Conservation (phyloP, 2,329 filamentous ascomycete genomes). For the Cladosporium colombiae region DNA sequence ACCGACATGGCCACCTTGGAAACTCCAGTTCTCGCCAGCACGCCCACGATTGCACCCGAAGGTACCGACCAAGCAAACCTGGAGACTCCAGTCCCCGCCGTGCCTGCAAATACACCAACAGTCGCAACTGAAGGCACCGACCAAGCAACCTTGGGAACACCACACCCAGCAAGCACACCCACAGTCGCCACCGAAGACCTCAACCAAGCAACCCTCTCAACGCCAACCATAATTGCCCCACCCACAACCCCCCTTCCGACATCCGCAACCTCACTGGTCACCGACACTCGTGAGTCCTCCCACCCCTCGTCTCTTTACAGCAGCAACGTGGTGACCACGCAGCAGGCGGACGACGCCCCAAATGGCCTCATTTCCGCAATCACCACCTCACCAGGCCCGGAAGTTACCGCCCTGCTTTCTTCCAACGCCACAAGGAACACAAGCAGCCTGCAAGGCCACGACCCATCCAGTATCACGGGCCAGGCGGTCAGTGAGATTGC, state of each 20-base stretch:
- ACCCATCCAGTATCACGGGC: constrained; percentile 2
- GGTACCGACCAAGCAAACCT: neutral
- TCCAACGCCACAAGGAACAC: neutral
- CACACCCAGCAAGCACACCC: constrained; percentile 1
- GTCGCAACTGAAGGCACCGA: neutral
- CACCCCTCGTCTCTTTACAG: neutral
- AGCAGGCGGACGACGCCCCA: constrained; percentile 1
- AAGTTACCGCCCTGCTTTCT: neutral
- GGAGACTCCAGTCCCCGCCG: neutral
- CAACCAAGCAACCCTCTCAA: constrained; percentile 6
- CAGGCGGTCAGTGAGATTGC: neutral
- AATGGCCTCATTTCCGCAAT: constrained; percentile 10
- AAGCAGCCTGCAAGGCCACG: neutral
- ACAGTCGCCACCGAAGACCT: neutral
- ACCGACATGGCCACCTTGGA: neutral
- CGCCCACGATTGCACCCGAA: constrained; percentile 1
- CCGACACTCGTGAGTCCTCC: constrained; percentile 12
- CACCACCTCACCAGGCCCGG: neutral
- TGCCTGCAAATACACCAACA: neutral
- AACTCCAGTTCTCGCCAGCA: neutral
- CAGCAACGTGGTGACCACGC: neutral
- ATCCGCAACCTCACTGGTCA: neutral
- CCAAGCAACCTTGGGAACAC: neutral
- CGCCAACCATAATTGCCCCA: neutral
- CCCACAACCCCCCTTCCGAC: neutral